phyloP scores from a whole-genome alignment of 2,329 filamentous ascomycete genomes.

The Pseudogymnoascus sp. region DNA sequence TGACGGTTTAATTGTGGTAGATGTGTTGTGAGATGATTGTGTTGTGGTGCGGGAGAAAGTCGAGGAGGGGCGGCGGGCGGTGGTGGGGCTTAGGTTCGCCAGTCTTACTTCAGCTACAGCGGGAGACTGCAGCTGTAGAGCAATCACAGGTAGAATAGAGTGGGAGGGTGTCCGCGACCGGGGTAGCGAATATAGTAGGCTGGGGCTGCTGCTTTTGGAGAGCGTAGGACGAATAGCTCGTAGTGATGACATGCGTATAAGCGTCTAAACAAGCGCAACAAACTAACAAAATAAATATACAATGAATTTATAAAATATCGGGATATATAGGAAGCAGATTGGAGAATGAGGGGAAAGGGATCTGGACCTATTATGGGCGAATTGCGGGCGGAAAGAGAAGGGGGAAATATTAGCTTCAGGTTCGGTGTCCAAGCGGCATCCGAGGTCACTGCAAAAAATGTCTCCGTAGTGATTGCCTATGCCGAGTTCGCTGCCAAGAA shows the following conservation, averaged over 20 bases:
- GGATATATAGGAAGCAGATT: constrained; percentile 1
- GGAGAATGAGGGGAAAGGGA: neutral
- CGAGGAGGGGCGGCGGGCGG: constrained; percentile 16
- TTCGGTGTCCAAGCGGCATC: neutral
- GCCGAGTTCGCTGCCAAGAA: constrained; percentile 1
- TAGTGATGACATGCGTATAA: constrained; percentile 33
- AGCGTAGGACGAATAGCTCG: neutral
- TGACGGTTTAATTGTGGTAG: constrained; percentile 12
- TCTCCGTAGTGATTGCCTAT: neutral
- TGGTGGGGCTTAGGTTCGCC: constrained; percentile 14
- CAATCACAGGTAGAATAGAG: constrained; percentile 2
- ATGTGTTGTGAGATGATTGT: constrained; percentile 14
- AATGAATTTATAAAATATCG: neutral
- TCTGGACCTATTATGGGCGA: neutral
- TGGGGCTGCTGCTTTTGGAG: neutral
- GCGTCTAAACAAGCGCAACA: neutral
- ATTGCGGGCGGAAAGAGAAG: neutral
- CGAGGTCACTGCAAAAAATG: neutral
- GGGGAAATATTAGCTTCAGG: neutral
- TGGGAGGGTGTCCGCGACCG: constrained; percentile 1
- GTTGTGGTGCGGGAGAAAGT: constrained; percentile 16
- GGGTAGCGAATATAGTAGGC: neutral
- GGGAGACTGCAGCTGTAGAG: constrained; percentile 6
- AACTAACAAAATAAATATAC: neutral
- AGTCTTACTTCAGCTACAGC: constrained; percentile 11